These are phyloP conservation scores for Herpotrichia juniperi DNA, from an alignment of 2,329 filamentous ascomycete species.

Conservation along the genomic window DNA sequence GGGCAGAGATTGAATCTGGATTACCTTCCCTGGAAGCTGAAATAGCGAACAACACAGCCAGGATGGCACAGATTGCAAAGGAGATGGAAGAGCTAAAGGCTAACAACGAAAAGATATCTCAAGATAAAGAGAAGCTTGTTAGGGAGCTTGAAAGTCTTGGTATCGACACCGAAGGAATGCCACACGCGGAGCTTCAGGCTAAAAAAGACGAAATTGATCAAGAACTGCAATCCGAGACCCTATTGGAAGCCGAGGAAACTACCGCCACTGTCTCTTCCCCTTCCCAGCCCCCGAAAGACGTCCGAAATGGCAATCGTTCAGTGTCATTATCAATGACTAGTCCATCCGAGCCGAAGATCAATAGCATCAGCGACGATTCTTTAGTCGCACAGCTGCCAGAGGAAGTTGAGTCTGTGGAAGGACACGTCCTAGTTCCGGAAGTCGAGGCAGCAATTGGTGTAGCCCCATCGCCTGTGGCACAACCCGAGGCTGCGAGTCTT, in stretches of 20 bases:
- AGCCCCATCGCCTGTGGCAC: background rate
- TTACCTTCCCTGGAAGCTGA: constrained; percentile 55
- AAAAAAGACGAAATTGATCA: constrained; percentile 47
- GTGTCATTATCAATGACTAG: too few species aligned
- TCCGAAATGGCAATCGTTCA: background rate
- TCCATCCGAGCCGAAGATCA: background rate
- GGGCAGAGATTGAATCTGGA: constrained; percentile 56
- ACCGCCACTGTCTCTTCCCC: background rate
- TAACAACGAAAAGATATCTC: constrained; percentile 47
- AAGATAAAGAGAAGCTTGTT: constrained; percentile 50
- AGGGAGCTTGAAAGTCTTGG: constrained; percentile 57
- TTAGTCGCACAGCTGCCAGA: background rate
- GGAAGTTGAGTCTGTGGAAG: background rate
- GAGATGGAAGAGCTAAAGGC: constrained; percentile 53
- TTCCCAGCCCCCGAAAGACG: background rate
- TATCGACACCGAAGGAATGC: constrained; percentile 54
- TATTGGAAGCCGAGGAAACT: background rate
- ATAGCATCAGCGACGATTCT: background rate
- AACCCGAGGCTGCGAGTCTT: background rate
- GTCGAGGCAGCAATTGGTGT: background rate
- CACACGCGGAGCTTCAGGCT: constrained; percentile 52
- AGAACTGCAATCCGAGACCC: constrained; percentile 19
- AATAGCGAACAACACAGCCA: constrained; percentile 47
- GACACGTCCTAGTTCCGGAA: background rate
- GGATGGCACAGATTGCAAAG: constrained; percentile 47